Evolutionary conservation across 345 rosid genomes (phyloP), one percentile per base, ranked within the genome.

Genomic region (Hibiscus syriacus): DNA sequence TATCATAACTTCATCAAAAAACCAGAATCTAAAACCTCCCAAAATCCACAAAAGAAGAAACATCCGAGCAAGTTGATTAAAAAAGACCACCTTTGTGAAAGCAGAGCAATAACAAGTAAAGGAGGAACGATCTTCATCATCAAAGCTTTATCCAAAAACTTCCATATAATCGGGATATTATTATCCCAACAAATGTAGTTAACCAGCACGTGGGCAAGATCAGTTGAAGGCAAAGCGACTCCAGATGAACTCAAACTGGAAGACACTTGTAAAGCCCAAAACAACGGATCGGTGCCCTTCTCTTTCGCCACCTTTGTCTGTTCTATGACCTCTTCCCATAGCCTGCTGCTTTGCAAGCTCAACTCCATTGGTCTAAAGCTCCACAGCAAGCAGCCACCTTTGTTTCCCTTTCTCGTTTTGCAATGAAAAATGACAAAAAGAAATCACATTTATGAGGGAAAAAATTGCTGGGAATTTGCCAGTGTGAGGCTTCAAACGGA

Each of bases 181-280:
- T 94, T 89, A 4, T 86, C 99, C 86, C 92, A 91, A 72, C 88
- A 88, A 81, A 89, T 84, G 85, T 88, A 86, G 14, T 86, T 84
- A 30, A 89, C 98, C 56, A 94, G 63, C 27, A 83, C 69, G 32
- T 83, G 83, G 1, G 97, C 96, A 16, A 91, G 72, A 69, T 86
- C 96, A 43, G 86, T 22, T 0, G 97, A 91, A 3, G 99, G 99
- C 67, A 94, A 64, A 29, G 56, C 55, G 38, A 80, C 78, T 10
- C 87, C 88, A 23, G 86, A 85, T 17, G 87, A 70, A 77, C 67
- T 83, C 67, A 94, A 78, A 45, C 30, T 79, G 32, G 99, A 79
- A 1, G 85, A 80, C 64, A 94, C 70, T 76, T 85, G 92, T 54
- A 81, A 55, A 52, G 88, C 89, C 98, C 97, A 94, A 2, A 77